A percentile compares a stretch with the other conserved stretches of the same genome.
Conservation (phyloP, 495 filamentous ascomycete genomes). For the Gamarada debralockiae region DNA sequence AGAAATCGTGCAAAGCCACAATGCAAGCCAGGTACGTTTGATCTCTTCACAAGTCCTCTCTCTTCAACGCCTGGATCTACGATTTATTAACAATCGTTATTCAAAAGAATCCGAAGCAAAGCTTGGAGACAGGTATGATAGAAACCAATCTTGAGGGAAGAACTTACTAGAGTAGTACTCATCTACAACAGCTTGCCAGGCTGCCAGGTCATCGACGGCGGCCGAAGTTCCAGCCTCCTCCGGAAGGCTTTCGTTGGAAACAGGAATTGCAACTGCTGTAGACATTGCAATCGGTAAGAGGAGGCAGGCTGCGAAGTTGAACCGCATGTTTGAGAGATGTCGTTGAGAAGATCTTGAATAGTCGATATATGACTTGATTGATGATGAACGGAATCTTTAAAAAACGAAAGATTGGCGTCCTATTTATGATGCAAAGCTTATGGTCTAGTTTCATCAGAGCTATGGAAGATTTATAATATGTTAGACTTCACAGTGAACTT, state of each 20-base stretch:
- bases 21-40: too few relatives aligned
- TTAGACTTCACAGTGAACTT: too few relatives aligned
- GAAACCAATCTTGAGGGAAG: background rate
- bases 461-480: too few relatives aligned
- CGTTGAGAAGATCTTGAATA: background rate
- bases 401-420: too few relatives aligned
- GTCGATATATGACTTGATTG: too few relatives aligned
- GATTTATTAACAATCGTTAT: too few relatives aligned
- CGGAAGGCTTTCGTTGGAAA: background rate
- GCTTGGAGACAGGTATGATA: background rate
- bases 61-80: too few relatives aligned
- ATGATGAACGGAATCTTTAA: too few relatives aligned
- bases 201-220: background rate
- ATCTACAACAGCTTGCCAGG: conserved; percentile 1
- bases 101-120: background rate
- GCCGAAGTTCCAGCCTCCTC: background rate
- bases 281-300: background rate
- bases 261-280: background rate
- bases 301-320: conserved; percentile 1
- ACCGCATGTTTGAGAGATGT: conserved; percentile 1
- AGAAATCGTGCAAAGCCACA: too few relatives aligned
- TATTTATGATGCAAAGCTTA: too few relatives aligned
- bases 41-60: too few relatives aligned
- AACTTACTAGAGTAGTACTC: conserved; percentile 2
- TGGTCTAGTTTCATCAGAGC: too few relatives aligned